phyloP scores from a whole-genome alignment of 1,284 basidiomycete genomes.

The Pseudozyma hubeiensis region DNA sequence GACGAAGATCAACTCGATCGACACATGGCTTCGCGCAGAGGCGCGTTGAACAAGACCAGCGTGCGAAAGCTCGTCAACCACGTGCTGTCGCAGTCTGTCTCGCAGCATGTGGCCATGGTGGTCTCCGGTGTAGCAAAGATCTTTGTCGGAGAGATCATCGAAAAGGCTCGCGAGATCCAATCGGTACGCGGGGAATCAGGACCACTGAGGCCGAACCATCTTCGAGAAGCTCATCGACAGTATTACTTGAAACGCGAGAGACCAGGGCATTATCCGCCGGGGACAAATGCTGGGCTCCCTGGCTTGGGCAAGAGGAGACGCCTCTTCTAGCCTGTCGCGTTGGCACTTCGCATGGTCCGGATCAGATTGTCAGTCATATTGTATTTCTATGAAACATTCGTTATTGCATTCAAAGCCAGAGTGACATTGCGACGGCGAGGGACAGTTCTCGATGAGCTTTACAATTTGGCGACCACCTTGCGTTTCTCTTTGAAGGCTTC shows the following conservation, averaged over 20 bases:
- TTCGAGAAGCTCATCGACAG: slow-evolving; percentile 84
- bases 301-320: slow-evolving; percentile 59
- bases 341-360: neutral
- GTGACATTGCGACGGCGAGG: neutral
- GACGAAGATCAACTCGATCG: slow-evolving; percentile 84
- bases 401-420: neutral
- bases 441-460: neutral
- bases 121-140: slow-evolving; percentile 89
- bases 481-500: slow-evolving; percentile 34
- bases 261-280: slow-evolving; percentile 63
- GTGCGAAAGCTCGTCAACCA: slow-evolving; percentile 89
- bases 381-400: neutral
- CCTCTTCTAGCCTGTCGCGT: slow-evolving; percentile 50
- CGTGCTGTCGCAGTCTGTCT: slow-evolving; percentile 79
- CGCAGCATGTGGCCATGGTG: slow-evolving; percentile 85
- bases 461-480: slow-evolving; percentile 34
- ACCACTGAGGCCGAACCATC: slow-evolving; percentile 83
- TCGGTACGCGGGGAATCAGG: slow-evolving; percentile 77
- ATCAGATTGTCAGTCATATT: neutral
- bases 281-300: slow-evolving; percentile 49
- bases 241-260: slow-evolving; percentile 81
- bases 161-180: slow-evolving; percentile 84
- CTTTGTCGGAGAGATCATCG: slow-evolving; percentile 90
- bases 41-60: slow-evolving; percentile 83
- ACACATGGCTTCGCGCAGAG: slow-evolving; percentile 85